Conservation (phyloP, 1,284 basidiomycete genomes). For the Trichosporon sp. region DNA sequence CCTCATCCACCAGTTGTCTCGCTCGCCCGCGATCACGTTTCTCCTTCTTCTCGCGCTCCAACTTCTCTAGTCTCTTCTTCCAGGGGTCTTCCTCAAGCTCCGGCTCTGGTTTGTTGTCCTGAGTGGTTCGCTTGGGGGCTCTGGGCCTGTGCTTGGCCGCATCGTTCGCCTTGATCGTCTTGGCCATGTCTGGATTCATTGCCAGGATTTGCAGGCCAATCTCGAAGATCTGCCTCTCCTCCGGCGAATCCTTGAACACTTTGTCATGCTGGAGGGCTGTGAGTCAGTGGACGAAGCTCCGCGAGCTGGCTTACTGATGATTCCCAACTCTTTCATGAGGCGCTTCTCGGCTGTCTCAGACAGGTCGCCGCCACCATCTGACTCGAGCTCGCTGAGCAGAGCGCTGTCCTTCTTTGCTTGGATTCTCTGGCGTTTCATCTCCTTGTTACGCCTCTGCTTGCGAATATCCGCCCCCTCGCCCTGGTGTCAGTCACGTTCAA, state of each 20-base stretch:
- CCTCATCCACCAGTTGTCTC: background rate
- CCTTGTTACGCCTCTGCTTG: conserved; percentile 33
- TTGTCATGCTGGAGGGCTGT: conserved; percentile 37
- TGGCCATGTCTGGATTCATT: conserved; percentile 29
- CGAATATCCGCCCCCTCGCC: conserved; percentile 18
- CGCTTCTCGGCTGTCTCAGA: conserved; percentile 31
- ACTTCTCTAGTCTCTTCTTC: conserved; percentile 17
- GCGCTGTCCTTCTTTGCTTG: conserved; percentile 5
- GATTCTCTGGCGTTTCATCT: conserved; percentile 11
- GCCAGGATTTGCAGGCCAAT: conserved; percentile 44
- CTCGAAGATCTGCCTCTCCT: conserved; percentile 47
- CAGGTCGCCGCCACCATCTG: conserved; percentile 1
- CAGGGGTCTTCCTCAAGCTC: conserved; percentile 14
- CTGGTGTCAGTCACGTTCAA: background rate
- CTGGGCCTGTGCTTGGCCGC: conserved; percentile 36
- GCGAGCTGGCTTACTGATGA: conserved; percentile 32
- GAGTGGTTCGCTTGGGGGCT: background rate
- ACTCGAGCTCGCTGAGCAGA: conserved; percentile 26
- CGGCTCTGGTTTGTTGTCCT: background rate
- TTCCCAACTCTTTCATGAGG: conserved; percentile 37
- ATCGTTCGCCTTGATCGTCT: conserved; percentile 45
- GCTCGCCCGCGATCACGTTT: background rate
- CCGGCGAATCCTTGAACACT: conserved; percentile 47
- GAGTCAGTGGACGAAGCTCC: background rate
- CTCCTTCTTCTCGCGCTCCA: background rate